These are phyloP conservation scores for Reticulascus tulasneorum DNA, from an alignment of 2,329 filamentous ascomycete genomes.

Conservation along the genomic window DNA sequence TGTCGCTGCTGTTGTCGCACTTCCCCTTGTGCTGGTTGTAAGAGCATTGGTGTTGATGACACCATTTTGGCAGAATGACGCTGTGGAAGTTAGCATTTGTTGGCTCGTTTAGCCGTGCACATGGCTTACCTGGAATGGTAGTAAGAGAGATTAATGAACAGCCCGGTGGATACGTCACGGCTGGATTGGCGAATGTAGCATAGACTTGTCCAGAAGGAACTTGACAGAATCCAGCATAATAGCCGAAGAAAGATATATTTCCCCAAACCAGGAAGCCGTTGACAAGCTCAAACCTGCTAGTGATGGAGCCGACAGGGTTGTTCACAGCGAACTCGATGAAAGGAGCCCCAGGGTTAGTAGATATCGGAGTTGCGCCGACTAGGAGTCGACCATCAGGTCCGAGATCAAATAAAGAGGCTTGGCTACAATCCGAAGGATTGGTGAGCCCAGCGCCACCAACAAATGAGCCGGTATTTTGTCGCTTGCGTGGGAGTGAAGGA, in stretches of 20 bases:
- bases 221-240: constrained; percentile 10
- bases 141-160: constrained; percentile 1
- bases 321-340: constrained; percentile 2
- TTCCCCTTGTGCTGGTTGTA: too few relatives aligned
- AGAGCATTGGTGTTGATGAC: background rate
- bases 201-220: constrained; percentile 3
- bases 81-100: too few relatives aligned
- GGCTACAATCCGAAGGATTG: constrained; percentile 6
- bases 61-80: background rate
- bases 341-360: background rate
- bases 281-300: constrained; percentile 1
- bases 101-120: too few relatives aligned
- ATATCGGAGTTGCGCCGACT: background rate
- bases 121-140: constrained; percentile 7
- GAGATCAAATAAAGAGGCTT: constrained; percentile 5
- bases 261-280: constrained; percentile 4
- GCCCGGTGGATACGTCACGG: constrained; percentile 6
- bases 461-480: too few relatives aligned
- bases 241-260: constrained; percentile 7
- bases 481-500: too few relatives aligned
- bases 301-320: constrained; percentile 3
- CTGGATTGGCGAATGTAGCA: constrained; percentile 8
- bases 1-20: background rate
- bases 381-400: constrained; percentile 1
- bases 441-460: background rate